These are phyloP conservation scores for Ceratonia siliqua DNA, from an alignment of 306 rosid species.

Conservation along the genomic window DNA sequence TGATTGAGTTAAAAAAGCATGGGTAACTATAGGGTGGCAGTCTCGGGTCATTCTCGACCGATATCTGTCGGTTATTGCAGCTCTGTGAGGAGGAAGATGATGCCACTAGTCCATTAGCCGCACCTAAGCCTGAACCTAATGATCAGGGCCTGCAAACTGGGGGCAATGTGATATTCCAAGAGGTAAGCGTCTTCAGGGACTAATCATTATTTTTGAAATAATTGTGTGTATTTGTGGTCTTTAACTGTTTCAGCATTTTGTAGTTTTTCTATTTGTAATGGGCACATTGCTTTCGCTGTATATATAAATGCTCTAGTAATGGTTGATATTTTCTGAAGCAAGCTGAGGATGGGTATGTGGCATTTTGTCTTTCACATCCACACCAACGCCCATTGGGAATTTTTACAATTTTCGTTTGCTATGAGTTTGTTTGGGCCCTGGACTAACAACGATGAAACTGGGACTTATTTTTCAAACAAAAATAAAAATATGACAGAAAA, in stretches of 20 bases:
- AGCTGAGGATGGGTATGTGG: not conserved
- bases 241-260: slow-evolving; percentile 14
- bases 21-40: slow-evolving; percentile 65
- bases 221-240: not conserved
- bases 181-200: slow-evolving; percentile 44
- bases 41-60: slow-evolving; percentile 82
- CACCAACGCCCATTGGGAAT: not conserved
- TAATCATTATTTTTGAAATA: not conserved
- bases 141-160: slow-evolving; percentile 60
- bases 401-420: not conserved
- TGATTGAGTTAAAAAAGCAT: slow-evolving; percentile 44
- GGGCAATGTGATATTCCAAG: slow-evolving; percentile 49
- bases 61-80: slow-evolving; percentile 74
- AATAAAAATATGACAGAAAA: too few relatives aligned
- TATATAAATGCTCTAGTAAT: not conserved
- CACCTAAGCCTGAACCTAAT: slow-evolving; percentile 75
- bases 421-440: not conserved
- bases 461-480: too few relatives aligned
- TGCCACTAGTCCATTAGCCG: slow-evolving; percentile 83
- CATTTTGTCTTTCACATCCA: not conserved
- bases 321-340: slow-evolving; percentile 3
- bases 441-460: too few relatives aligned
- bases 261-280: not conserved
- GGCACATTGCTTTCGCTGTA: not conserved
- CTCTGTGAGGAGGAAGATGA: slow-evolving; percentile 91